Evolutionary conservation across 768 basidiomycete genomes (phyloP), one percentile per base, ranked within the genome.

Genomic region (Saitozyma podzolica): DNA sequence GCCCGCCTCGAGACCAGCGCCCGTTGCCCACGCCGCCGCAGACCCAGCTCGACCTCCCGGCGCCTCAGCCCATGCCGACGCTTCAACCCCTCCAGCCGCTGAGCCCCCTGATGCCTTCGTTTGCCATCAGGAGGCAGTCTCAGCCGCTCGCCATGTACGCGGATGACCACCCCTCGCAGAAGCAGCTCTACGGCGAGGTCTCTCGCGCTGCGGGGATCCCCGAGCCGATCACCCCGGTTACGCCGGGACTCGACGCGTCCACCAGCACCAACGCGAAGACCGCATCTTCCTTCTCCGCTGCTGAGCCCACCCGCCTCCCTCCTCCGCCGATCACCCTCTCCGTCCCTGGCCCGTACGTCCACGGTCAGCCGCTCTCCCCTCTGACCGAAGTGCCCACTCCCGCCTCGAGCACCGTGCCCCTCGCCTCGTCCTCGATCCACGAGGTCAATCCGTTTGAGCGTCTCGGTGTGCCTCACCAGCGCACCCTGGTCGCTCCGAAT

Each of bases 321-420:
- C 54, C 48, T 17, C 41, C 59, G 8, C 59, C 55, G 7, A 54
- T 66, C 16, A 49, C 48, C 10, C 68, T 70, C 8, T 59, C 68
- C 45, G 20, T 69, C 9, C 65, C 69, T 40, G 45, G 60, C 51
- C 74, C 74, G n/a, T 76, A 73, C 53, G 42, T 63, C 17, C 74
- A 76, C 56, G 74, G 74, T 51, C 67, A 62, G 50, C 74, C 74
- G 13, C 60, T 76, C 0, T 73, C 72, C 8, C 67, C 72, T 16
- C 47, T 76, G n/a, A 53, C 41, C 6, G 74, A 76, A 60, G 68
- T 76, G 6, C 59, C 65, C 9, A 76, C 74, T 14, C 74, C 74
- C 1, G 40, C 59, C 13, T 66, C 72, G 0, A 60, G 59, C n/a
- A 60, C 45, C 19, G 43, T 37, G 47, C 50, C 40, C 40, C 52